Conservation (phyloP, 495 filamentous ascomycete species). For the Penicillium lividum region DNA sequence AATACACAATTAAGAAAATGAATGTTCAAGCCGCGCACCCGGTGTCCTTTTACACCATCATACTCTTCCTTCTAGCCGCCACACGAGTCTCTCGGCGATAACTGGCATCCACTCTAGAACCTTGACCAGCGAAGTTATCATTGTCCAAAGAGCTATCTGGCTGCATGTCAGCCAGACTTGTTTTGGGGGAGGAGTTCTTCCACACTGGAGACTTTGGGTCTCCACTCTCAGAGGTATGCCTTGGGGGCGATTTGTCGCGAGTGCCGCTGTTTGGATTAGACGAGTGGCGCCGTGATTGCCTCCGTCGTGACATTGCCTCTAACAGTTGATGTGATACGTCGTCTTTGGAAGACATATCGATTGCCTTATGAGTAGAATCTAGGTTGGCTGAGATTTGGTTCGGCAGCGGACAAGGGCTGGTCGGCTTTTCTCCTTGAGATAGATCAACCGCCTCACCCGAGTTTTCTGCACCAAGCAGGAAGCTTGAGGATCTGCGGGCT, state of each 20-base stretch:
- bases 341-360: constrained; percentile 8
- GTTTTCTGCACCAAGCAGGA: constrained; percentile 25
- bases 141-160: constrained; percentile 35
- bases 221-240: constrained; percentile 9
- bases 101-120: not conserved
- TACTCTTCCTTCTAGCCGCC: constrained; percentile 50
- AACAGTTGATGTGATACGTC: not conserved
- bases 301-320: constrained; percentile 11
- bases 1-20: not conserved
- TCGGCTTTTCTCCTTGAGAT: constrained; percentile 1
- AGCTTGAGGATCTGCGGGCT: constrained; percentile 34
- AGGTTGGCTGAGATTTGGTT: constrained; percentile 3
- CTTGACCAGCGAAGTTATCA: constrained; percentile 15
- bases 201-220: not conserved
- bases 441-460: constrained; percentile 19
- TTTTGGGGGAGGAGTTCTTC: not conserved
- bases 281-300: constrained; percentile 41
- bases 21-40: not conserved
- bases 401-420: not conserved
- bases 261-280: constrained; percentile 33
- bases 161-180: constrained; percentile 8
- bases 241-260: constrained; percentile 1
- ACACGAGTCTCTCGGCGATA: constrained; percentile 35
- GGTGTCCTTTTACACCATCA: constrained; percentile 45
- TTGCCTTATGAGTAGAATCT: constrained; percentile 8